These are phyloP conservation scores for Fusarium sambucinum DNA, from an alignment of 2,329 filamentous ascomycete genomes.

Conservation along the genomic window DNA sequence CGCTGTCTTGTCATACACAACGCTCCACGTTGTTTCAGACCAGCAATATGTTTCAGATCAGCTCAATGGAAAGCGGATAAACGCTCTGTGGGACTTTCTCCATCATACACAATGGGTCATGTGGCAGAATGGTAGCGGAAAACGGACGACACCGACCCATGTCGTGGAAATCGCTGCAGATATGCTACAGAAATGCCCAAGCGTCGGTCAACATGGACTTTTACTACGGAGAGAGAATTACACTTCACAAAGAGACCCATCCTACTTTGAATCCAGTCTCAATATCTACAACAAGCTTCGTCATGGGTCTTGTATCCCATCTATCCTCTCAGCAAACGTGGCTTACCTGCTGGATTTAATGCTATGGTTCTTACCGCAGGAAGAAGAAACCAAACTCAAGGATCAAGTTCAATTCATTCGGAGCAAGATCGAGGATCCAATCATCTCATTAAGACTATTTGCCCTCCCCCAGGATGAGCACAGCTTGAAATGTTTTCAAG, in stretches of 20 bases:
- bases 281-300: no score
- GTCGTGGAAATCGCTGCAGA: not conserved
- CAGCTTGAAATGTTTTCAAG: not conserved
- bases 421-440: not conserved
- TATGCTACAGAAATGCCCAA: not conserved
- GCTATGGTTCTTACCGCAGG: not conserved
- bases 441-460: not conserved
- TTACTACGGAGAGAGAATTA: no score
- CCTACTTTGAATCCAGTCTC: no score
- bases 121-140: accelerated
- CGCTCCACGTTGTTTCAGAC: no score
- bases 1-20: not conserved
- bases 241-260: no score
- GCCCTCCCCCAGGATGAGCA: accelerated
- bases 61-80: not conserved
- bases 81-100: not conserved
- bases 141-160: not conserved
- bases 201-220: not conserved
- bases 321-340: not conserved
- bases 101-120: not conserved
- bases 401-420: not conserved
- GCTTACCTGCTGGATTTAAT: not conserved
- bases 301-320: no score
- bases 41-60: no score
- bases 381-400: not conserved